Base-by-base conservation (phyloP, 2,329 filamentous ascomycete genomes). In the Torrubiella hemipterigena region DNA sequence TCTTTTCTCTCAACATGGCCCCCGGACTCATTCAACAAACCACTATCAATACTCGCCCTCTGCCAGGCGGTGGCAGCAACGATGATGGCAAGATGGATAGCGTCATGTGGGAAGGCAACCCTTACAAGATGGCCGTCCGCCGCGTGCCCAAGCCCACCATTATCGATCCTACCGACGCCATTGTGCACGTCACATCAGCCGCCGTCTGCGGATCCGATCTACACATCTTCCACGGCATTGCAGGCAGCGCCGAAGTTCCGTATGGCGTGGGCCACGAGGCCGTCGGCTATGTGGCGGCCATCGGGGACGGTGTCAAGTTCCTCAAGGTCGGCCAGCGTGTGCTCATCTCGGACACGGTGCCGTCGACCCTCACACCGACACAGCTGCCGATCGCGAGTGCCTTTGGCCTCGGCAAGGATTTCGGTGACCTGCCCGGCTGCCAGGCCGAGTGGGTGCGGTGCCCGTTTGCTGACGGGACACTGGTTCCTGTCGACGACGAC, bases 181-280 rank as follows among this genome's bases (percentile, higher is more conserved):
- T 62, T 20, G 47, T 59, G 6, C 47, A 45, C 9, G 44, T 58
- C 29, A 51, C 52, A 5, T 45, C 40, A 6, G 39, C 52, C 5
- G 52, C 49, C 6, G 48, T 58, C 31, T 58, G 54, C 37, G 54
- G 55, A 4, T 46, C 44, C 4, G 51, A 56, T 31, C 38, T 56
- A n/a, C 54, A 56, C 34, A 42, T 38, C 15, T 56, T 54, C 36
- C 50, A 42, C 11, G 54, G 52, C 6, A 24, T 39, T 13, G 20
- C 28, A 16, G 44, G 34, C 1, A 39, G 40, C 13, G n/a, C 16
- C 6, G 16, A 40, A 0, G 32, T 41, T 1, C 50, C 50, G 1
- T 49, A 29, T 7, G 29, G 26, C 4, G 26, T 52, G 8, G 59
- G 59, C 11, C 57, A 63, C 38, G 59, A 63, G 42, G 55, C 56